phyloP scores from a whole-genome alignment of 495 filamentous ascomycete genomes.

The Jackrogersella minutella region DNA sequence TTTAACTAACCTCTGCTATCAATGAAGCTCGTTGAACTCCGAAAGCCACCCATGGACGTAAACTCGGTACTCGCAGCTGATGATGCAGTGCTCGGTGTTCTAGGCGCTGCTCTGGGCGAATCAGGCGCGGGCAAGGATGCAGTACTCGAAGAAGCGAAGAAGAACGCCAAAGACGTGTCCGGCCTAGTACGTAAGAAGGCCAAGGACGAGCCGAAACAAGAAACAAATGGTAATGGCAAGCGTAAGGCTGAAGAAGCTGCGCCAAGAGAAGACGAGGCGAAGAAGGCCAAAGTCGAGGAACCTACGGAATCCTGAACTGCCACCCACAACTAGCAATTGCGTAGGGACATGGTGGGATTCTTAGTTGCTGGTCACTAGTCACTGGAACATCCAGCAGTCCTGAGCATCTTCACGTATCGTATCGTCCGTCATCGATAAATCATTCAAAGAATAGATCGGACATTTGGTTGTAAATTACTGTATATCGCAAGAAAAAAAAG shows the following conservation, averaged over 20 bases:
- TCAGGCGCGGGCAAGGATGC: slow-evolving; percentile 67
- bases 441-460: neutral
- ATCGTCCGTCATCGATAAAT: no score
- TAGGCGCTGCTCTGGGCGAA: slow-evolving; percentile 77
- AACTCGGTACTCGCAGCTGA: slow-evolving; percentile 60
- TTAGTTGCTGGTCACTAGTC: neutral
- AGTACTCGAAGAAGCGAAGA: slow-evolving; percentile 77
- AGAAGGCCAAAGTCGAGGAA: slow-evolving; percentile 49
- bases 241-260: slow-evolving; percentile 57
- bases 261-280: slow-evolving; percentile 48
- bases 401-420: neutral
- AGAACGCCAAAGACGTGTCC: slow-evolving; percentile 84
- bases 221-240: slow-evolving; percentile 50
- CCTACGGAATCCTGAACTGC: slow-evolving; percentile 7
- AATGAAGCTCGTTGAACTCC: slow-evolving; percentile 75
- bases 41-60: slow-evolving; percentile 72
- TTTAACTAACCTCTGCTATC: slow-evolving; percentile 31
- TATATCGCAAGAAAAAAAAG: slow-evolving; percentile 12
- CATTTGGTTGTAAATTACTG: slow-evolving; percentile 13
- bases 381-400: neutral
- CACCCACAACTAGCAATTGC: neutral
- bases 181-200: slow-evolving; percentile 84
- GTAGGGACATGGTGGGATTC: neutral
- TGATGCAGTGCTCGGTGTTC: slow-evolving; percentile 66
- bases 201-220: slow-evolving; percentile 47